Percentiles rank a stretch among this genome's conserved stretches.
Conservation (phyloP, 352 stramenopile species). For the Nothophytophthora sp. region DNA sequence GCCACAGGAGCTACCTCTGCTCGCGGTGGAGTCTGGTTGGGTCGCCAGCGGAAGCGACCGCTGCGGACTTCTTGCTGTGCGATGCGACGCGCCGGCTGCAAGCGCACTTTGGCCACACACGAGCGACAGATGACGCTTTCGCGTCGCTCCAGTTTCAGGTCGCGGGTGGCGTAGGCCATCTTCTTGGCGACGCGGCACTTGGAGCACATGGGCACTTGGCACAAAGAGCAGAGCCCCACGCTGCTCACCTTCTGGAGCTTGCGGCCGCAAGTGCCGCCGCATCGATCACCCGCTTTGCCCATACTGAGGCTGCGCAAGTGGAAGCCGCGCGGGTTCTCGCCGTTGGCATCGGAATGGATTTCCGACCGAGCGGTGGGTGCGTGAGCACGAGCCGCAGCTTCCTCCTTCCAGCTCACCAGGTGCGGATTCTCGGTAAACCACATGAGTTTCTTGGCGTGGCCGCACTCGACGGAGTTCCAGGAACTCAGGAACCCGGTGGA, state of each 20-base stretch:
- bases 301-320: conserved; percentile 23
- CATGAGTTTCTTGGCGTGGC: conserved; percentile 50
- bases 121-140: conserved; percentile 35
- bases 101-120: conserved; percentile 29
- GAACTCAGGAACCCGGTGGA: conserved; percentile 46
- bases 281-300: conserved; percentile 10
- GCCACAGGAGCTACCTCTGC: neutral
- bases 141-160: conserved; percentile 28
- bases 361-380: conserved; percentile 1
- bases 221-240: conserved; percentile 32
- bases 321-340: conserved; percentile 7
- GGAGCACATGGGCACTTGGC: conserved; percentile 37
- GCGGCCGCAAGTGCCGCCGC: conserved; percentile 30
- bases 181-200: conserved; percentile 41
- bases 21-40: neutral
- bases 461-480: conserved; percentile 48
- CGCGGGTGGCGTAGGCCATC: conserved; percentile 28
- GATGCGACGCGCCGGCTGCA: conserved; percentile 22
- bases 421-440: conserved; percentile 38
- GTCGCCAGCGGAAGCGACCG: conserved; percentile 13
- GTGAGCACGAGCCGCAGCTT: conserved; percentile 12
- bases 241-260: conserved; percentile 33
- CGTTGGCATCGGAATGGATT: conserved; percentile 6
- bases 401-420: conserved; percentile 20
- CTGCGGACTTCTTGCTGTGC: conserved; percentile 29